Conservation (phyloP, 73 alveolate species). For the Loxodes magnus region DNA sequence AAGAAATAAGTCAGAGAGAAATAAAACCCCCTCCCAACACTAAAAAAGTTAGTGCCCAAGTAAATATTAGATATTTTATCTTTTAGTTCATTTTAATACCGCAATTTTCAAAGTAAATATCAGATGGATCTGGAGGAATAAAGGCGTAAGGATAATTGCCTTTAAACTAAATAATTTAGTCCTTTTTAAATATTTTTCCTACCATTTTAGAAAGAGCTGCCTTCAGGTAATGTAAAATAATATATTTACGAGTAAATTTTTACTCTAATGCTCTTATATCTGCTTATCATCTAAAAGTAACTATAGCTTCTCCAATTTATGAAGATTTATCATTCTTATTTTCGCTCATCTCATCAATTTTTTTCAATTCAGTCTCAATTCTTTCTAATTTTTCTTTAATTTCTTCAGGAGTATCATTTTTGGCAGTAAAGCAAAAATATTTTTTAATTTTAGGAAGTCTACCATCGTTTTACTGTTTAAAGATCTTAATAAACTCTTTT, state of each 20-base stretch:
- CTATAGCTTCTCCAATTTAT: constrained; percentile 6
- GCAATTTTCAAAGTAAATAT: constrained; percentile 3
- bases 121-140: constrained; percentile 6
- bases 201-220: not conserved
- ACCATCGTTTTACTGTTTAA: not conserved
- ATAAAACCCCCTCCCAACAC: too few species aligned
- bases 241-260: not conserved
- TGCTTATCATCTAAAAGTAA: not conserved
- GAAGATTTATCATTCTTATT: not conserved
- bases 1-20: too few species aligned
- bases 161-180: not conserved
- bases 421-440: not conserved
- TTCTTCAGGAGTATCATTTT: not conserved
- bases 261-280: not conserved
- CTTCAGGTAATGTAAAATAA: not conserved
- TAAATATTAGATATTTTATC: too few species aligned
- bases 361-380: not conserved
- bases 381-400: not conserved
- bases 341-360: not conserved
- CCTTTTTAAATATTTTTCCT: not conserved
- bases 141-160: not conserved
- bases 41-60: too few species aligned
- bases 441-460: not conserved
- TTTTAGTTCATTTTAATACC: too few species aligned
- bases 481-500: too few species aligned